These are phyloP conservation scores for Aspergillus sergii DNA, from an alignment of 2,329 filamentous ascomycete genomes.

Conservation along the genomic window DNA sequence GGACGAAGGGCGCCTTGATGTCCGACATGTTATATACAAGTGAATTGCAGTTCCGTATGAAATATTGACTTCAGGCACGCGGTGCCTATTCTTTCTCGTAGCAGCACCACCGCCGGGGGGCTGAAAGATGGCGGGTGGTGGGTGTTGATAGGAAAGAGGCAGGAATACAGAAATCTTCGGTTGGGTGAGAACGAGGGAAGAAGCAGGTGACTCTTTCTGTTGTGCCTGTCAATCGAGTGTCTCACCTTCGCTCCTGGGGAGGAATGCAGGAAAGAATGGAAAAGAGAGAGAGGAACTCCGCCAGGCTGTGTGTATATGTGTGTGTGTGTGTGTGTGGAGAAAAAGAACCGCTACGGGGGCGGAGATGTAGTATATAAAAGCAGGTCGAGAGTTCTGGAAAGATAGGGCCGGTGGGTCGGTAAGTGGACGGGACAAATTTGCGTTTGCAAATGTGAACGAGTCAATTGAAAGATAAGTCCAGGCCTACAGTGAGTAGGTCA, in stretches of 20 bases:
- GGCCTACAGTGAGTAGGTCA: background rate
- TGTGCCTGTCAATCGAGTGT: background rate
- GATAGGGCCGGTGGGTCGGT: constrained; percentile 13
- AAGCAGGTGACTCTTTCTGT: background rate
- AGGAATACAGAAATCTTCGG: background rate
- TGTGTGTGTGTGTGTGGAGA: constrained; percentile 21
- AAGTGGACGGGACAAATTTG: constrained; percentile 10
- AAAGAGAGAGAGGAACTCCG: constrained; percentile 18
- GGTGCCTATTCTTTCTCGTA: background rate
- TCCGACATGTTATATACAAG: constrained; percentile 27
- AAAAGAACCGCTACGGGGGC: constrained; percentile 21
- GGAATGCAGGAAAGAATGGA: constrained; percentile 1
- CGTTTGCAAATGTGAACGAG: constrained; percentile 12
- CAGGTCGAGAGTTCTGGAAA: constrained; percentile 15
- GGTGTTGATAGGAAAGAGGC: background rate
- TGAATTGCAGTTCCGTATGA: background rate
- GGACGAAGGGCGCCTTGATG: constrained; percentile 35
- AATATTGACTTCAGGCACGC: background rate
- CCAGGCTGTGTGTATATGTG: constrained; percentile 14
- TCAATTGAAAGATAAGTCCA: constrained; percentile 10
- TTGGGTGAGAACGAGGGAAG: background rate
- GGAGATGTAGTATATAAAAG: constrained; percentile 20
- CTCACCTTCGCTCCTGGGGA: background rate
- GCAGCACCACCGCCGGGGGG: constrained; percentile 6
- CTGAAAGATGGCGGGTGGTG: constrained; percentile 8